Base-by-base conservation (phyloP, 257 asterid species). In the Vinca minor region DNA sequence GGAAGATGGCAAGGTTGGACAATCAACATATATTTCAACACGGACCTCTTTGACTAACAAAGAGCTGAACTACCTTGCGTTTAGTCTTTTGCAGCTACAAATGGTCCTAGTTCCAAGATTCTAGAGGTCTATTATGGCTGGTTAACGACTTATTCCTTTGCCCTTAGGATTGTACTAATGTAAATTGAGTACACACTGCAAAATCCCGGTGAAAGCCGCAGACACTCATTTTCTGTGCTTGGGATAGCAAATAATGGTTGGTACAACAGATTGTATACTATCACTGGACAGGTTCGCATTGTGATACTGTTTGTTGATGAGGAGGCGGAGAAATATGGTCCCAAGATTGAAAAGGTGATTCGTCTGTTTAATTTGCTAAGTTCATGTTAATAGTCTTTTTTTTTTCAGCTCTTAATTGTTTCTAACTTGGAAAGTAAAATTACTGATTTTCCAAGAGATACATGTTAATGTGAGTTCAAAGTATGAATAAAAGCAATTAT, bases 241-340 rank as follows among this genome's bases (percentile, higher is more conserved):
- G 98, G 96, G 49, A 63, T 92, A 14, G 88, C 96, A 48, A 63
- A 89, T 73, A 87, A 92, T 56, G 96, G 98, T 65, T 15, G 60
- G 63, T 89, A 89, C 85, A 92, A 92, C 84, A 85, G 96, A 78
- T 71, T 92, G 42, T 92, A 92, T 75, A 89, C 98, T 21, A 81
- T 92, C 71, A 92, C 98, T 7, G 98, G 96, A 35, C 96, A 92
- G 96, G 98, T 89, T 34, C n/a, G n/a, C n/a, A n/a, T n/a, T 21
- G 11, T 58, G 28, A 21, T 75, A 78, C 88, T 89, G 98, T 92
- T 84, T 77, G 69, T 82, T 45, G 98, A 89, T 38, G 96, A 92
- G 70, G 98, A 92, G 71, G 86, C 86, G 49, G 86, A 82, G 69
- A 85, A 71, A 69, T 83, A 82, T 44, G 89, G 89, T 47, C 35